Evolutionary conservation across 192 early-diverging fungal genomes (phyloP), one percentile per base, ranked within the genome.

Genomic region (Chytriomyces sp.): DNA sequence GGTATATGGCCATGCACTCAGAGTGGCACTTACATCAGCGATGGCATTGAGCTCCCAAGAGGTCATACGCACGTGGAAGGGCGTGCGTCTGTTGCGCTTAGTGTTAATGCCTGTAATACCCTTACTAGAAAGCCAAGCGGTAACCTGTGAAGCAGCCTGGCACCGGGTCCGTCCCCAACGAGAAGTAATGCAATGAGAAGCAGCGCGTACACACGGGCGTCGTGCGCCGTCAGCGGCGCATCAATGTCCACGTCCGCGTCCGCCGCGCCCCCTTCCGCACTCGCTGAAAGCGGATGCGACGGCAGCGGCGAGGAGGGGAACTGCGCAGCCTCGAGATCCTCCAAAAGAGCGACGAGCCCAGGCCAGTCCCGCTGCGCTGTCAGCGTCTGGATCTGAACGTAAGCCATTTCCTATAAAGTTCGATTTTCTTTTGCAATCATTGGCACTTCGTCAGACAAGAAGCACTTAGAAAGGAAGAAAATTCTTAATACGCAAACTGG

Each of bases 181-280:
- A 68, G 28, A 28, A 68, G 33, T 26, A 22, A 36, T 5, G 52
- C 19, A n/a, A 53, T 53, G 56, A 68, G 66, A 33, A 33, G 66
- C 22, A 55, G 26, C 19, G 52, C 12, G 34, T 55, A 68, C 66
- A 68, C 52, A 22, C 66, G 66, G 5, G 66, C 25, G 32, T 68
- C 66, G 25, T 52, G 34, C 25, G n/a, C 19, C 3, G 8, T 8
- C 2, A 66, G 38, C 64, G 38, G 10, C n/a, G 64, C 64, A 32
- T 66, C 64, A 26, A 14, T 52, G 7, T 17, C 10, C 10, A 44
- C 17, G 3, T 26, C 40, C 17, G 10, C 19, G 7, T 39, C 44
- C 26, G 60, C 37, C 8, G 26, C 32, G n/a, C 32, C 17, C 17
- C n/a, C 37, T 7, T 14, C 30, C 17, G 31, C 36, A 37, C 38